Evolutionary conservation across 1,139 yeast genomes (phyloP).

Genomic region (Zygosaccharomyces pseudobailii): DNA sequence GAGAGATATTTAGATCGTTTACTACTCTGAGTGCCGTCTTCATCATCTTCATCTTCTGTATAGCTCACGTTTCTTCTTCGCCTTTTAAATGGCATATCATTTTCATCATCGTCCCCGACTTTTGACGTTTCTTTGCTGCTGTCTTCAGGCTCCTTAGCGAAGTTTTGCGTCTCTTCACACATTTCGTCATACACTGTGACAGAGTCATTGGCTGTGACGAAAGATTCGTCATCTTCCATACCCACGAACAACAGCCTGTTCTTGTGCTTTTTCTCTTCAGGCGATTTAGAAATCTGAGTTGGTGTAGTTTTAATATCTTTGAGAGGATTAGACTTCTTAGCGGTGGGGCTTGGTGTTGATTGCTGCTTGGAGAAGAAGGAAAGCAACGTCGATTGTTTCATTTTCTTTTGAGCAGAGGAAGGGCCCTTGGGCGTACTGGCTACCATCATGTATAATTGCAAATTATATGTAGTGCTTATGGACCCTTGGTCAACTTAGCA

Average conservation of each 20-base stretch:
- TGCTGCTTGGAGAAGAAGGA: slow-evolving; percentile 44
- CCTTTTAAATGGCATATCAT: slow-evolving; percentile 11
- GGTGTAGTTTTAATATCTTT: slow-evolving; percentile 9
- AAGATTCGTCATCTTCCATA: slow-evolving; percentile 26
- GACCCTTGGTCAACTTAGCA: too few relatives aligned
- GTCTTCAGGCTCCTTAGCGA: not conserved
- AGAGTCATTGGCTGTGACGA: slow-evolving; percentile 18
- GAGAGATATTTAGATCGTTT: slow-evolving; percentile 29
- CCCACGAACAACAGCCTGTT: slow-evolving; percentile 20
- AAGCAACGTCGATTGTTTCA: slow-evolving; percentile 54
- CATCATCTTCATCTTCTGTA: slow-evolving; percentile 34
- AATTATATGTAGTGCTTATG: not conserved
- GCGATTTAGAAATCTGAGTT: slow-evolving; percentile 17
- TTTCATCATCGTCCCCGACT: slow-evolving; percentile 12
- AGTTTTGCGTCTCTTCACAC: not conserved
- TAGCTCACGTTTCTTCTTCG: slow-evolving; percentile 35
- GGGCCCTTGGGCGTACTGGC: slow-evolving; percentile 10
- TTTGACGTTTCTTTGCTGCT: not conserved
- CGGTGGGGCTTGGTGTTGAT: slow-evolving; percentile 11
- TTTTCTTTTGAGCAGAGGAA: slow-evolving; percentile 33
- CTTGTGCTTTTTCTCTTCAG: slow-evolving; percentile 1
- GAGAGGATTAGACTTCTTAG: slow-evolving; percentile 1
- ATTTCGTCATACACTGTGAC: not conserved
- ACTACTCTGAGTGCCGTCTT: slow-evolving; percentile 16
- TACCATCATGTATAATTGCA: not conserved